These are phyloP conservation scores for Nitzschia sp. DNA, from an alignment of 108 stramenopile genomes.

Conservation along the genomic window DNA sequence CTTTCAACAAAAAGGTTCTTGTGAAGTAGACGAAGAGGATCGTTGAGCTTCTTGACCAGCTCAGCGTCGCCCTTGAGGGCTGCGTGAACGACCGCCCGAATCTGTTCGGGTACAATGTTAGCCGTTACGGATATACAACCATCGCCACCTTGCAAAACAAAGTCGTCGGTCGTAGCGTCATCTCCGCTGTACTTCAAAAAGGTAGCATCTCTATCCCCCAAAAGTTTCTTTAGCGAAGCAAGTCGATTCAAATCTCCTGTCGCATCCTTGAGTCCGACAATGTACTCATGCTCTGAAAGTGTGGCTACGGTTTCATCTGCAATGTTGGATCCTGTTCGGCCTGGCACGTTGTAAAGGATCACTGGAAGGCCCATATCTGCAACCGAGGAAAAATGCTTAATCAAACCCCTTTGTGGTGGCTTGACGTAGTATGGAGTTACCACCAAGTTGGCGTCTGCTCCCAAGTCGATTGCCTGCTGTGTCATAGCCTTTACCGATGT, in stretches of 20 bases:
- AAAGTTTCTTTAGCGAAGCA: conserved; percentile 39
- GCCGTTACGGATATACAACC: conserved; percentile 92
- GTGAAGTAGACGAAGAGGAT: conserved; percentile 59
- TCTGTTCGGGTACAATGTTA: conserved; percentile 71
- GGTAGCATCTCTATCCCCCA: conserved; percentile 35
- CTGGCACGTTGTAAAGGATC: conserved; percentile 92
- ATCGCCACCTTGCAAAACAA: conserved; percentile 84
- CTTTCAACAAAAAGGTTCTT: conserved; percentile 77
- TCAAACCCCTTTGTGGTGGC: conserved; percentile 84
- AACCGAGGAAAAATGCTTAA: conserved; percentile 73
- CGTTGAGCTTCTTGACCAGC: conserved; percentile 60
- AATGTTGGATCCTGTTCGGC: conserved; percentile 68
- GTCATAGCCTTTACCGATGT: conserved; percentile 70
- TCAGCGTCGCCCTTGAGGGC: conserved; percentile 56
- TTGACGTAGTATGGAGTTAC: conserved; percentile 95
- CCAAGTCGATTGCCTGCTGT: conserved; percentile 85
- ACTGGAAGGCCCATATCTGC: conserved; percentile 89
- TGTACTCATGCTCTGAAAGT: conserved; percentile 59
- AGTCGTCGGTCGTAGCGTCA: conserved; percentile 83
- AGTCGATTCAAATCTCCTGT: conserved; percentile 84
- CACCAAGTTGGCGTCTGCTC: conserved; percentile 88
- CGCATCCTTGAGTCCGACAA: conserved; percentile 90
- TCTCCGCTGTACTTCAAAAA: conserved; percentile 91
- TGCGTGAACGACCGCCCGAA: conserved; percentile 69
- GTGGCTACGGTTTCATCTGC: conserved; percentile 66